Evolutionary conservation across 1,284 basidiomycete species (phyloP).

Genomic region (Pseudozyma pruni): DNA sequence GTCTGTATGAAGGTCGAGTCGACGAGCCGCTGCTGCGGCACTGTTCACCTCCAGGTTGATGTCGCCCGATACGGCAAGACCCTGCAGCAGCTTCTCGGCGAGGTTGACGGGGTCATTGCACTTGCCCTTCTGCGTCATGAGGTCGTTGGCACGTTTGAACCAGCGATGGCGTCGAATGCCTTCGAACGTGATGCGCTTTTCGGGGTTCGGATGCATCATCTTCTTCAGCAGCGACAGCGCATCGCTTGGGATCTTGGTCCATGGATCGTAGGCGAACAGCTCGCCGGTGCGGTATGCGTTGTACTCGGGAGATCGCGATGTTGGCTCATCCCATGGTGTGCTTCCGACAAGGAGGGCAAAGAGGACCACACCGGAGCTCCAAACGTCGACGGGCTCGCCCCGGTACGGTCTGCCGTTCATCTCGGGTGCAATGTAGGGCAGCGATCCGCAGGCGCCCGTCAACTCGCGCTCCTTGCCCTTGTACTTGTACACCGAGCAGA

Average conservation of each 20-base stretch:
- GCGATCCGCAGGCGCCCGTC: constrained; percentile 79
- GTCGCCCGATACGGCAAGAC: constrained; percentile 64
- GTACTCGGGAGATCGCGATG: constrained; percentile 81
- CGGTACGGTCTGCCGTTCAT: constrained; percentile 74
- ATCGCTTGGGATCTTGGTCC: constrained; percentile 77
- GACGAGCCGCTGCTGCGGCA: constrained; percentile 29
- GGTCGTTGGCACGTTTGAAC: constrained; percentile 60
- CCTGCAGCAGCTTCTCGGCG: constrained; percentile 65
- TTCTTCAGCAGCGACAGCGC: constrained; percentile 69
- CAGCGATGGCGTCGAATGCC: constrained; percentile 65
- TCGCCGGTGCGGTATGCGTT: constrained; percentile 79
- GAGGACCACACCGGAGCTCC: constrained; percentile 95
- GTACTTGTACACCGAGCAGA: constrained; percentile 89
- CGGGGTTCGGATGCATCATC: constrained; percentile 63
- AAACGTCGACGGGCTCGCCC: constrained; percentile 90
- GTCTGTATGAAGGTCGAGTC: constrained; percentile 60
- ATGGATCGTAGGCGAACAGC: constrained; percentile 79
- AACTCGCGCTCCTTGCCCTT: constrained; percentile 77
- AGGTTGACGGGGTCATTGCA: constrained; percentile 65
- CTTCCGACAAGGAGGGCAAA: constrained; percentile 92
- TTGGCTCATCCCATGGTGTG: constrained; percentile 98
- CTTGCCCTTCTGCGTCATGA: constrained; percentile 56
- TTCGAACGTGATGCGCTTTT: constrained; percentile 54
- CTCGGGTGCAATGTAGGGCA: constrained; percentile 95
- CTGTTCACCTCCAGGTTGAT: constrained; percentile 47